Base-by-base conservation (phyloP, 164 flowering plant species). In the Santalum album region DNA sequence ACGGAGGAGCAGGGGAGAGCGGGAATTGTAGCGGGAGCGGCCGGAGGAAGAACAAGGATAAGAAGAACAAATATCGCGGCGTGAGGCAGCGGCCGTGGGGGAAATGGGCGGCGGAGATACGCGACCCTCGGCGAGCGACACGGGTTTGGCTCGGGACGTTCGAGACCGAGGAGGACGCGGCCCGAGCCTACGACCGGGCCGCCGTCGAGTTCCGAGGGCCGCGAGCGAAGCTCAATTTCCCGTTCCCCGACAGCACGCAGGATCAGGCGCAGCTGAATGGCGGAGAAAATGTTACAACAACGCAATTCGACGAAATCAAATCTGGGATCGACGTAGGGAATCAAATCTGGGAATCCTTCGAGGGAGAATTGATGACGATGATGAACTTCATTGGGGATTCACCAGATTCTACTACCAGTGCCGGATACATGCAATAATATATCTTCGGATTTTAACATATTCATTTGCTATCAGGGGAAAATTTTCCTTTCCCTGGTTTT, bases 121-220 rank as follows among this genome's bases (percentile, higher is more conserved):
- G 80, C 2, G 80, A 78, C 55, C 78, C 78, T 0, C 57, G 62
- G 1, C 35, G 67, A 12, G 79, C 78, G 12, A 56, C 69, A 0
- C 67, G 79, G 19, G 78, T 75, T 1, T 78, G 80, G 80, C 75
- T 75, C 3, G 83, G 80, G 5, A 75, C 83, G 0, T 75, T 75
- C 64, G 67, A 65, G 17, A 73, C 74, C 7, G 74, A 75, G 6
- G 80, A 78, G 52, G 80, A 70, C 7, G 83, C 80, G 0, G 83
- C 79, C 1, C 53, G 76, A 7, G 83, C 83, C 0, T 78, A 78
- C 55, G 83, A 78, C 36, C 65, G 52, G 47, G 78, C 76, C 1
- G 83, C 83, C 42, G 57, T 78, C 25, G 69, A 69, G 1, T 78
- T 73, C 56, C 76, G 78, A 0, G 83, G 83, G 25, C 73, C 74